phyloP scores from a whole-genome alignment of 805 yeast species.

The Kazachstania psychrophila region DNA sequence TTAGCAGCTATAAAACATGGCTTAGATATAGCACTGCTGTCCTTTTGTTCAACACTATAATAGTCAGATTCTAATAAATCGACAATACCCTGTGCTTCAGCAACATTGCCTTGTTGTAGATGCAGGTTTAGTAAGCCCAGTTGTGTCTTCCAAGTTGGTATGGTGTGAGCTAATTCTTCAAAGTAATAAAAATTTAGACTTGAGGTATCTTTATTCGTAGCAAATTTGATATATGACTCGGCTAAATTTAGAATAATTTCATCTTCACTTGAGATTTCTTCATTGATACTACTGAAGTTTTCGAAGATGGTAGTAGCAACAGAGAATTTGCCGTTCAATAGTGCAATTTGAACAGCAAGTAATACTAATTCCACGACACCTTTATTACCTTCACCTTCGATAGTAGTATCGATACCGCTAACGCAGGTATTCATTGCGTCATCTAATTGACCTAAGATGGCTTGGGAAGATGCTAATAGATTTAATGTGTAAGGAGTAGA shows the following conservation, averaged over 20 bases:
- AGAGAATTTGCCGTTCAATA: constrained; percentile 35
- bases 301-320: constrained; percentile 39
- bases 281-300: constrained; percentile 36
- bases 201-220: constrained; percentile 32
- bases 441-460: constrained; percentile 22
- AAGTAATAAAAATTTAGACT: constrained; percentile 49
- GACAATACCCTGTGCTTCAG: constrained; percentile 69
- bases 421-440: constrained; percentile 34
- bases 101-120: constrained; percentile 66
- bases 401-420: constrained; percentile 29
- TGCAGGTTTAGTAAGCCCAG: constrained; percentile 64
- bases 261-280: constrained; percentile 46
- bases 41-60: constrained; percentile 27
- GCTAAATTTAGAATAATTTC: constrained; percentile 67
- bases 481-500: constrained; percentile 14
- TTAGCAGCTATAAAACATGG: constrained; percentile 53
- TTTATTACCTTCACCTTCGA: constrained; percentile 25
- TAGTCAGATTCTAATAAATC: constrained; percentile 39
- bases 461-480: constrained; percentile 24
- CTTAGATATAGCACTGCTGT: constrained; percentile 25
- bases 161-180: constrained; percentile 65
- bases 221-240: constrained; percentile 58
- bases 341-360: constrained; percentile 35
- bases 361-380: constrained; percentile 34
- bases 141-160: constrained; percentile 42